Conservation (phyloP, 257 asterid species). For the Capsicum chinense region DNA sequence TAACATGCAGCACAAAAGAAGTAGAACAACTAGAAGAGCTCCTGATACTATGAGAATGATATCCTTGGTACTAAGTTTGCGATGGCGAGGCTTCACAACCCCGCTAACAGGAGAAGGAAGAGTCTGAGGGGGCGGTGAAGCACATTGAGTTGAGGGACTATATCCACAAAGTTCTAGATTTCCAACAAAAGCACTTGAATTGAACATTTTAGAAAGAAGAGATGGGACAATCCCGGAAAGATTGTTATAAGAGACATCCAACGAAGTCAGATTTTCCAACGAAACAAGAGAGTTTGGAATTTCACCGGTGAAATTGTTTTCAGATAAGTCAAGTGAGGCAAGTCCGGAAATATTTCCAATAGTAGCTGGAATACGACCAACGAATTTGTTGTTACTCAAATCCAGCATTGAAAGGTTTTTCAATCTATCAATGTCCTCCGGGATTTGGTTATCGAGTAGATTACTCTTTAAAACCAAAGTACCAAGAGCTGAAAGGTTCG, state of each 20-base stretch:
- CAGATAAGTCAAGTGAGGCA: slow-evolving; percentile 63
- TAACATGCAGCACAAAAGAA: slow-evolving; percentile 48
- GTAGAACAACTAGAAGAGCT: slow-evolving; percentile 46
- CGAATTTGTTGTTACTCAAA: slow-evolving; percentile 56
- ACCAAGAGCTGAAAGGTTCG: slow-evolving; percentile 49
- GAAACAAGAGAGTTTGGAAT: slow-evolving; percentile 60
- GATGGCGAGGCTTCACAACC: slow-evolving; percentile 29
- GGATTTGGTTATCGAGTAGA: slow-evolving; percentile 54
- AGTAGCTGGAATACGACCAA: slow-evolving; percentile 52
- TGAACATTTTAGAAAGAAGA: slow-evolving; percentile 61
- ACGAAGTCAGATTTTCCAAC: slow-evolving; percentile 54
- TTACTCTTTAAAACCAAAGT: slow-evolving; percentile 48
- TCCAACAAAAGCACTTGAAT: slow-evolving; percentile 78
- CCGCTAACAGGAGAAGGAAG: slow-evolving; percentile 45
- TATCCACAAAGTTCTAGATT: slow-evolving; percentile 83
- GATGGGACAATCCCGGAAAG: slow-evolving; percentile 79
- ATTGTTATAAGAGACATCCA: slow-evolving; percentile 76
- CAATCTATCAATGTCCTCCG: slow-evolving; percentile 44
- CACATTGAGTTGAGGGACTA: slow-evolving; percentile 55
- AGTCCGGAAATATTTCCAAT: slow-evolving; percentile 59
- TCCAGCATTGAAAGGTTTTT: slow-evolving; percentile 46
- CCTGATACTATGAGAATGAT: slow-evolving; percentile 60
- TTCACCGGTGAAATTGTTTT: slow-evolving; percentile 69
- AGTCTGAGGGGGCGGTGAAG: slow-evolving; percentile 51
- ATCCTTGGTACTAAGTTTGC: slow-evolving; percentile 51